A percentile compares a stretch with the other conserved stretches of the same genome.
Conservation (phyloP, 1,284 basidiomycete genomes). For the Leucocoprinus gongylophorus region DNA sequence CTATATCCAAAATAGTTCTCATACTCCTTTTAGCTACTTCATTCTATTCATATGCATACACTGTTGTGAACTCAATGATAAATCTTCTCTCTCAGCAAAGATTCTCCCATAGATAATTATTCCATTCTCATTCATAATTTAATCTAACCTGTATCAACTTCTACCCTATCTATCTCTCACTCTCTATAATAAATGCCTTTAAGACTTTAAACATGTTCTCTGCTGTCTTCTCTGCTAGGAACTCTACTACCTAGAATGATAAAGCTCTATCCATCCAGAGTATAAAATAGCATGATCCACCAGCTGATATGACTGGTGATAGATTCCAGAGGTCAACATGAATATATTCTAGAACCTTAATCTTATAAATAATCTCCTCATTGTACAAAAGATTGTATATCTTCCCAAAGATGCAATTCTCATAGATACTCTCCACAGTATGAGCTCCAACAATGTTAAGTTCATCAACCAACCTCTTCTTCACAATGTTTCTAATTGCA, state of each 20-base stretch:
- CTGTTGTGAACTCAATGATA: constrained; percentile 16
- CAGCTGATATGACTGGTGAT: not conserved
- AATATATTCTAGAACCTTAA: constrained; percentile 11
- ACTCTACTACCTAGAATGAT: not conserved
- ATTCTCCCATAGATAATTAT: constrained; percentile 13
- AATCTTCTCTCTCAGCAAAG: constrained; percentile 19
- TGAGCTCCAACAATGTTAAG: not conserved
- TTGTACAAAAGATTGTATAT: constrained; percentile 17
- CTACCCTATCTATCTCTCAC: constrained; percentile 20
- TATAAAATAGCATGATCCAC: constrained; percentile 18
- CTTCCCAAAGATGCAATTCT: too few species aligned
- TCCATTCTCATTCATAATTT: constrained; percentile 18
- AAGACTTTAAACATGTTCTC: constrained; percentile 11
- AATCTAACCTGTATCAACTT: constrained; percentile 16
- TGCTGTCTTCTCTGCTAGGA: constrained; percentile 5
- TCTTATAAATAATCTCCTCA: constrained; percentile 11
- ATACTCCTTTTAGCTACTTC: constrained; percentile 24
- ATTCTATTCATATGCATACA: constrained; percentile 21
- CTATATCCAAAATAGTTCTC: constrained; percentile 23
- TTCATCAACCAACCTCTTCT: not conserved
- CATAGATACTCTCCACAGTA: constrained; percentile 13
- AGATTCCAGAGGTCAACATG: constrained; percentile 16
- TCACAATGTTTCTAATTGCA: not conserved
- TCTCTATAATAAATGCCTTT: constrained; percentile 11
- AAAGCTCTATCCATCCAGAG: constrained; percentile 14